Conservation (phyloP, 192 early-diverging fungal species). For the Coemansia sp. region DNA sequence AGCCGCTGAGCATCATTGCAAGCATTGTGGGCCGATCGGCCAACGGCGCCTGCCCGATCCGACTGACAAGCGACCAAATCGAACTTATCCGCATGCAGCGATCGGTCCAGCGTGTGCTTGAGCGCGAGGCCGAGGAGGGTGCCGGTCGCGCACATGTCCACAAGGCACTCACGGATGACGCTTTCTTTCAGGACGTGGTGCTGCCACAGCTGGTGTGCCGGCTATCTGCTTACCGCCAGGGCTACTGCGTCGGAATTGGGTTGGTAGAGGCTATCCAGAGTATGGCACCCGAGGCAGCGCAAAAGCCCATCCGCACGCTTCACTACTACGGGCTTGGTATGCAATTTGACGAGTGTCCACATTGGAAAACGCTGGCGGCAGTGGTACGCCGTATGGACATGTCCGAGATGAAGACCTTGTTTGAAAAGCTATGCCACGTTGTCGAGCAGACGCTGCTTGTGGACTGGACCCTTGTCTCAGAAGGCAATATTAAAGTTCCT, state of each 20-base stretch:
- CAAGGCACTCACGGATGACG: constrained; percentile 62
- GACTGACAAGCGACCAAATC: constrained; percentile 57
- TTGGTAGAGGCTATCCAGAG: constrained; percentile 62
- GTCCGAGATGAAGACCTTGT: constrained; percentile 38
- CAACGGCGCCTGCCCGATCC: constrained; percentile 24
- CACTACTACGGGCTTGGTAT: constrained; percentile 63
- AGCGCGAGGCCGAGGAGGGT: constrained; percentile 14
- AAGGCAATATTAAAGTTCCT: constrained; percentile 14
- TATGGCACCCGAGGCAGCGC: constrained; percentile 29
- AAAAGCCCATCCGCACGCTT: constrained; percentile 64
- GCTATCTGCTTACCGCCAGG: constrained; percentile 58
- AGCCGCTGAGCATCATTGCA: constrained; percentile 73
- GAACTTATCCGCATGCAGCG: constrained; percentile 69
- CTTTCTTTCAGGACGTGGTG: constrained; percentile 53
- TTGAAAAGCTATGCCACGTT: constrained; percentile 11
- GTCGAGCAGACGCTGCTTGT: neutral
- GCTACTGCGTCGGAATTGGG: constrained; percentile 62
- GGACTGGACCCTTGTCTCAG: constrained; percentile 27
- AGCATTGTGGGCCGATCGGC: constrained; percentile 22
- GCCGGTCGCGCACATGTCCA: constrained; percentile 12
- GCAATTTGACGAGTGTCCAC: constrained; percentile 31
- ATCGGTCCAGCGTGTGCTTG: constrained; percentile 64
- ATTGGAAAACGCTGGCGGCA: constrained; percentile 50
- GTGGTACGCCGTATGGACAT: constrained; percentile 42
- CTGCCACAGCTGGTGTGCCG: constrained; percentile 55